These are phyloP conservation scores for Phytophthora hibernalis DNA, from an alignment of 352 stramenopile genomes.

Conservation along the genomic window DNA sequence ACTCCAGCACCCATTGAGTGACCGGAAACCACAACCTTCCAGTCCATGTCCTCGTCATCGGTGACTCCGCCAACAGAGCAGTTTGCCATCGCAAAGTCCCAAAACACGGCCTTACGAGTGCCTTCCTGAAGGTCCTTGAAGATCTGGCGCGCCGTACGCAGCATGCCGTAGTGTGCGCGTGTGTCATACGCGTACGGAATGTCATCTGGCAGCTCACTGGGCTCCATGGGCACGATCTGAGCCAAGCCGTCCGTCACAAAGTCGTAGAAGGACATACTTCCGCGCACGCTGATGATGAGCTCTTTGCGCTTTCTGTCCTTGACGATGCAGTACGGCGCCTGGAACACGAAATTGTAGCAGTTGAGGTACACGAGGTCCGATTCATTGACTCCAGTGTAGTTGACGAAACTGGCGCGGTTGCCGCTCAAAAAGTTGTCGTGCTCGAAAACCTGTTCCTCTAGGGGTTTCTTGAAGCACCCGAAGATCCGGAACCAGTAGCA, in stretches of 20 bases:
- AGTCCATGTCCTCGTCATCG: conserved; percentile 36
- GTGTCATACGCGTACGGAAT: conserved; percentile 57
- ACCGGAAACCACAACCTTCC: conserved; percentile 78
- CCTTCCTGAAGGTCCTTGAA: conserved; percentile 68
- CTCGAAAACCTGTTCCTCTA: conserved; percentile 59
- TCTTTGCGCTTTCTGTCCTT: conserved; percentile 65
- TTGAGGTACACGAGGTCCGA: conserved; percentile 80
- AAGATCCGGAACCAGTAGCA: conserved; percentile 77
- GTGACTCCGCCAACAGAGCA: conserved; percentile 36
- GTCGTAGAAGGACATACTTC: conserved; percentile 83
- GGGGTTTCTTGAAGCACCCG: conserved; percentile 57
- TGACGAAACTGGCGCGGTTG: conserved; percentile 73
- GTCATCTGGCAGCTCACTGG: conserved; percentile 58
- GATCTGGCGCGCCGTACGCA: conserved; percentile 69
- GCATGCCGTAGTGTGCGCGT: conserved; percentile 75
- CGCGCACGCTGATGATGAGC: conserved; percentile 79
- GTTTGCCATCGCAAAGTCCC: conserved; percentile 67
- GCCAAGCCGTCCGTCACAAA: conserved; percentile 79
- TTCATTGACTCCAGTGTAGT: conserved; percentile 70
- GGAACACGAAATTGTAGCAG: conserved; percentile 82
- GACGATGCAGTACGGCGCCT: conserved; percentile 78
- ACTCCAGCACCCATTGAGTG: conserved; percentile 89
- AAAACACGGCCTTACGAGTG: conserved; percentile 65
- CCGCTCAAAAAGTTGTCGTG: conserved; percentile 67
- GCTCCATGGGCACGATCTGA: conserved; percentile 68